These are phyloP conservation scores for Aristolochia contorta DNA, from an alignment of 164 flowering plant species.

Conservation along the genomic window DNA sequence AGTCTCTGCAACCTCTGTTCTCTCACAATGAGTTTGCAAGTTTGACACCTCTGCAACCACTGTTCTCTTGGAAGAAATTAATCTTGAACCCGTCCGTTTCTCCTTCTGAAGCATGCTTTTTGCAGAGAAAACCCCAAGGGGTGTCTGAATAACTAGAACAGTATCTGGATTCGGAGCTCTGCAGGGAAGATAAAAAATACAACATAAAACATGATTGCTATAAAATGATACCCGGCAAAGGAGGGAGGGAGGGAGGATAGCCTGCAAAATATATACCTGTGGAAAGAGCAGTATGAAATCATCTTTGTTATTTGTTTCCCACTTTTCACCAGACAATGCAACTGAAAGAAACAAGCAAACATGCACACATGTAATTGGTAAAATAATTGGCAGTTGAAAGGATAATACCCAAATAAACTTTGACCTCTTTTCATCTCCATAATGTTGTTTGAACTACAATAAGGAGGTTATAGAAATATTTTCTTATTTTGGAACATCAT, in stretches of 20 bases:
- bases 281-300: constrained; percentile 67
- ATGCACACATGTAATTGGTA: background rate
- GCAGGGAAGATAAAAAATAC: constrained; percentile 7
- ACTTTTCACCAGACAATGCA: constrained; percentile 74
- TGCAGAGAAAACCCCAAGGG: constrained; percentile 63
- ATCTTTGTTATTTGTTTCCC: constrained; percentile 75
- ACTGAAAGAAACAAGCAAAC: constrained; percentile 35
- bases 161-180: constrained; percentile 92
- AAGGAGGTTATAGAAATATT: too few species aligned
- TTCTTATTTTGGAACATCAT: too few species aligned
- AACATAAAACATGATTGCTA: background rate
- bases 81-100: constrained; percentile 53
- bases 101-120: constrained; percentile 50
- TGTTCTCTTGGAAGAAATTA: constrained; percentile 45
- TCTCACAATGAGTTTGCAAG: constrained; percentile 19
- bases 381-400: background rate
- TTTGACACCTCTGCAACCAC: constrained; percentile 26
- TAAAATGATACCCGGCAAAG: background rate
- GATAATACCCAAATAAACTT: background rate
- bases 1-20: constrained; percentile 25
- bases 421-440: too few species aligned
- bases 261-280: background rate
- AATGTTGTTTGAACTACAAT: too few species aligned
- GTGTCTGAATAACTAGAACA: constrained; percentile 68
- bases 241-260: background rate